Evolutionary conservation across 1,284 basidiomycete genomes (phyloP).

Genomic region (Porogramme epimiltina): DNA sequence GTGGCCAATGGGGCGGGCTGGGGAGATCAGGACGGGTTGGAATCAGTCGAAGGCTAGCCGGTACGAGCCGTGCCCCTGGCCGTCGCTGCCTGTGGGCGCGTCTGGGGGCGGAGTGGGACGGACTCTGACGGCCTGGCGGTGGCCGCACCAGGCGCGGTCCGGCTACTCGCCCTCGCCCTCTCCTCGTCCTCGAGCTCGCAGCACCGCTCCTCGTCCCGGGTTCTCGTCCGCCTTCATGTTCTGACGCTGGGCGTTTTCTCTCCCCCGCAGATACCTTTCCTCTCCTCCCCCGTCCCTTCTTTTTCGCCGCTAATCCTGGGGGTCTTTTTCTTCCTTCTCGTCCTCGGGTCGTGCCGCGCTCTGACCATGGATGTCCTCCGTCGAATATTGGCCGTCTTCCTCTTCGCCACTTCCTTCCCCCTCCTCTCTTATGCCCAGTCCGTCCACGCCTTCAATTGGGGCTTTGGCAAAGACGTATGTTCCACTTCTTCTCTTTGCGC

Average conservation of each 20-base stretch:
- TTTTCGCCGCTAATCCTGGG: neutral
- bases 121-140: too few species aligned
- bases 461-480: constrained; percentile 24
- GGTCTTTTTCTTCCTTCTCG: constrained; percentile 6
- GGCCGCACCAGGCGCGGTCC: too few species aligned
- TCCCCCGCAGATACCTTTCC: neutral
- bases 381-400: constrained; percentile 17
- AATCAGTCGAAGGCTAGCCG: neutral
- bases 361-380: constrained; percentile 20
- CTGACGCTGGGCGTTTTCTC: constrained; percentile 26
- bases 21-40: neutral
- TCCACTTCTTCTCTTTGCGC: neutral
- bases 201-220: constrained; percentile 3
- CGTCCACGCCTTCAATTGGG: constrained; percentile 27
- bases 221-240: constrained; percentile 26
- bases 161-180: neutral
- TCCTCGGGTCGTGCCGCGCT: constrained; percentile 5
- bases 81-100: neutral
- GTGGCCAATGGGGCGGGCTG: neutral
- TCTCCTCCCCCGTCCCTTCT: neutral
- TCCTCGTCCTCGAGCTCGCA: constrained; percentile 14
- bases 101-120: too few species aligned
- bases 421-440: constrained; percentile 15
- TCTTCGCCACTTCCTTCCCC: constrained; percentile 11
- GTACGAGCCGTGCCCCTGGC: neutral